Evolutionary conservation across 129 eudicot genomes (phyloP).

Genomic region (Centaurea solstitialis): DNA sequence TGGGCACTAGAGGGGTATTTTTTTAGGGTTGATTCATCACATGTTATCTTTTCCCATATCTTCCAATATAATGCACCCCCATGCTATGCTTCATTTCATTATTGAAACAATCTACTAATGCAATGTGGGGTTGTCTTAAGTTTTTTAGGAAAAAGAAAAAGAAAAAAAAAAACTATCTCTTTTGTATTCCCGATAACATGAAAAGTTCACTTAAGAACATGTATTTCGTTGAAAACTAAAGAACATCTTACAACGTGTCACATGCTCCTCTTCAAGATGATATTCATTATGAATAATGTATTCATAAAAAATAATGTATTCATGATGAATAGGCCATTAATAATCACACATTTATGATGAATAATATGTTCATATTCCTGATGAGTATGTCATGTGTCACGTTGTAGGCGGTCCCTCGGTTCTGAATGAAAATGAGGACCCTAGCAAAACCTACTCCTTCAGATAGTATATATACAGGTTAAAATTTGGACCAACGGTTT

Average conservation of each 20-base stretch:
- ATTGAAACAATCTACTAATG: background rate
- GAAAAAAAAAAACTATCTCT: background rate
- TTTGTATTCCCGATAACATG: background rate
- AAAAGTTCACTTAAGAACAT: background rate
- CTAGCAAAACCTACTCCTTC: no score
- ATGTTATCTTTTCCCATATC: constrained; percentile 1
- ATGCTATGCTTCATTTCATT: background rate
- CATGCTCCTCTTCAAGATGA: background rate
- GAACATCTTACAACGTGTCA: background rate
- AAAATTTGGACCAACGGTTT: background rate
- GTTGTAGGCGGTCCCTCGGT: background rate
- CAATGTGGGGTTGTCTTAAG: constrained; percentile 15
- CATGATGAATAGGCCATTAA: no score
- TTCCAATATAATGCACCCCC: background rate
- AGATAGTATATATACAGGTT: background rate
- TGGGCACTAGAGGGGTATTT: constrained; percentile 28
- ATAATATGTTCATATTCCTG: no score
- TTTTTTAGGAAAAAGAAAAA: no score
- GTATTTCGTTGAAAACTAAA: background rate
- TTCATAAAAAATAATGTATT: no score
- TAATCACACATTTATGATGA: no score
- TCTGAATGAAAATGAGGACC: no score
- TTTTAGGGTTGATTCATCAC: constrained; percentile 17
- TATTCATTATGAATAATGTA: background rate
- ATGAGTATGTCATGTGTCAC: background rate